Conservation (phyloP, 2,329 filamentous ascomycete species). For the Sphaceloma murrayae region DNA sequence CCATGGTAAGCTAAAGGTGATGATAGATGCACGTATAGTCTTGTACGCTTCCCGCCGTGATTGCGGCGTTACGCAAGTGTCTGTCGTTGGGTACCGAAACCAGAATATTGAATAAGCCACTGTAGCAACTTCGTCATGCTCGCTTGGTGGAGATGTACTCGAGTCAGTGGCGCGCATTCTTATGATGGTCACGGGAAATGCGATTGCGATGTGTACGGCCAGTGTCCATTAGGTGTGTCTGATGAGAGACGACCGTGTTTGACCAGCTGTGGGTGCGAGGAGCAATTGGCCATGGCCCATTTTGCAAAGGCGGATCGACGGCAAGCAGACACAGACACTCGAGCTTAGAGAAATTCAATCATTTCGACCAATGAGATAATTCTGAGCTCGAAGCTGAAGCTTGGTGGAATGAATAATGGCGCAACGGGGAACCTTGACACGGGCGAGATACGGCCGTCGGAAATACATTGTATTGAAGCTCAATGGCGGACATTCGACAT, state of each 20-base stretch:
- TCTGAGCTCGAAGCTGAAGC: background rate
- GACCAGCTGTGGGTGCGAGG: no score
- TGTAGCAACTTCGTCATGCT: conserved; percentile 7
- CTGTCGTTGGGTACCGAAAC: conserved; percentile 9
- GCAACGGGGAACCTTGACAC: background rate
- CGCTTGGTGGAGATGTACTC: conserved; percentile 7
- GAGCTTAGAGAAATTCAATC: conserved; percentile 9
- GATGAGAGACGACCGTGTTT: no score
- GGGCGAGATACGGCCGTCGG: conserved; percentile 14
- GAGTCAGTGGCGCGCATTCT: conserved; percentile 12
- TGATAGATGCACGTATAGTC: conserved; percentile 14
- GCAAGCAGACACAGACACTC: background rate
- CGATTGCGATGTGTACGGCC: conserved; percentile 1
- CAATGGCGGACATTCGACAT: conserved; percentile 1
- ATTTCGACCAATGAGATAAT: conserved; percentile 5
- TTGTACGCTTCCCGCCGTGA: conserved; percentile 10
- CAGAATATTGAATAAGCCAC: conserved; percentile 1
- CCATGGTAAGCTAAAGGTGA: conserved; percentile 9
- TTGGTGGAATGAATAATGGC: background rate
- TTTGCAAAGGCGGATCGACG: no score
- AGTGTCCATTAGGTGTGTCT: no score
- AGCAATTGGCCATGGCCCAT: no score
- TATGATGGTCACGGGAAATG: conserved; percentile 7
- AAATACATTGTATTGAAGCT: background rate
- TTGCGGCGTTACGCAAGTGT: conserved; percentile 8